Base-by-base conservation (phyloP, 768 basidiomycete species). In the Rickenella mellea region DNA sequence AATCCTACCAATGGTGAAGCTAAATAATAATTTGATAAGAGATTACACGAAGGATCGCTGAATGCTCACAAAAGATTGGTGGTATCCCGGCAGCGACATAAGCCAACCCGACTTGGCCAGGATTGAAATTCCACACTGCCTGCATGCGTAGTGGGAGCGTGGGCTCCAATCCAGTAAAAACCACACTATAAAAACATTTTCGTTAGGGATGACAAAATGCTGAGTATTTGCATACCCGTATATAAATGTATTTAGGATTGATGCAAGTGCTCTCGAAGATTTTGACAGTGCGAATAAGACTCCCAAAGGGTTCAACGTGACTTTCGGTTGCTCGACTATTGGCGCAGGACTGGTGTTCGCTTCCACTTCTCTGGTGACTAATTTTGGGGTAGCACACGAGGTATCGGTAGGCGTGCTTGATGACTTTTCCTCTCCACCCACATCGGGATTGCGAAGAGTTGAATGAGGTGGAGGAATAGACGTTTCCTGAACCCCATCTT, bases 61-160 rank as follows among this genome's bases (percentile, higher is more conserved):
- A 24, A 24, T 17, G 52, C 75, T 44, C 51, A 82, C 83, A 82
- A 42, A 84, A 60, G 14, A 86, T 53, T 0, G 76, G 73, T 1
- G 82, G 83, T 6, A 81, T 58, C 20, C 80, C 72, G 7, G 71
- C 69, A 6, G 76, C 81, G 43, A 86, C 61, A 54, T 78, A 80
- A 12, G 83, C 69, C n/a, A 85, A 50, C 6, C 84, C 84, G 8
- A 83, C 76, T 54, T 60, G 56, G n/a, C 53, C 55, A 0, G 78
- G 65, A 41, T 66, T 47, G 29, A 73, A 65, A 4, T 57, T 56
- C 71, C 76, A 81, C 6, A 68, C 46, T 9, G 52, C 52, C 47
- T 74, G 69, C 27, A 80, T 53, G 45, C 73, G 74, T 21, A 80
- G 55, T 1, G 79, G 76, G 27, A 81, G 58, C 5, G 76, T 63